phyloP scores from a whole-genome alignment of 176 grass and related monocot species.

The Zea luxurians region DNA sequence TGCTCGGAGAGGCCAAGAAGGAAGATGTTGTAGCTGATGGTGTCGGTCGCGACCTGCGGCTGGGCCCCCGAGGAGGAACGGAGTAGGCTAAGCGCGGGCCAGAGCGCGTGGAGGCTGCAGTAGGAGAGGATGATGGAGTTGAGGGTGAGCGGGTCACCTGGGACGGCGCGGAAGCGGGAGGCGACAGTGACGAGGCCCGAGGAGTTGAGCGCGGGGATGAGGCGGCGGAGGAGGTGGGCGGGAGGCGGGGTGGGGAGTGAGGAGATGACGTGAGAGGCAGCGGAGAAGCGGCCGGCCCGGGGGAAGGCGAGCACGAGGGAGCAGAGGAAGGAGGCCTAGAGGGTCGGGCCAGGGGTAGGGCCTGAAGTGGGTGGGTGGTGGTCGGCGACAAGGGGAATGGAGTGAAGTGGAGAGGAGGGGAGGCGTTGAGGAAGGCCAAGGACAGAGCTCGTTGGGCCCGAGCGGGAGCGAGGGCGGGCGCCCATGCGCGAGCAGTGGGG shows the following conservation, averaged over 20 bases:
- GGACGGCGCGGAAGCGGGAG: slow-evolving; percentile 35
- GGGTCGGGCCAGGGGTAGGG: background rate
- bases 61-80: slow-evolving; percentile 1
- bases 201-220: slow-evolving; percentile 49
- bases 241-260: slow-evolving; percentile 18
- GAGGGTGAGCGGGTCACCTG: slow-evolving; percentile 14
- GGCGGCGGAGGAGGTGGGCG: slow-evolving; percentile 38
- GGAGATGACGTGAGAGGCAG: slow-evolving; percentile 34
- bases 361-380: background rate
- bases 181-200: slow-evolving; percentile 40
- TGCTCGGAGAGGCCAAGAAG: slow-evolving; percentile 61
- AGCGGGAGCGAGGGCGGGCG: too few species aligned
- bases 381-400: background rate
- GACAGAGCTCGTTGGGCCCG: slow-evolving; percentile 7
- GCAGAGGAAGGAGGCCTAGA: slow-evolving; percentile 50
- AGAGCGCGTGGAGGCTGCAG: slow-evolving; percentile 37
- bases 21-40: slow-evolving; percentile 66
- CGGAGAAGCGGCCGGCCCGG: slow-evolving; percentile 49
- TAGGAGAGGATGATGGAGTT: slow-evolving; percentile 40
- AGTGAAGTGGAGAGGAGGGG: background rate
- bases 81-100: slow-evolving; percentile 29
- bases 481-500: too few species aligned
- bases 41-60: slow-evolving; percentile 5
- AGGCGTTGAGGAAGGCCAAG: background rate
- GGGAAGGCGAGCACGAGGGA: slow-evolving; percentile 45